A percentile compares a stretch with the other conserved stretches of the same genome.
These are phyloP conservation scores for Hyaloscypha finlandica DNA, from an alignment of 495 filamentous ascomycete genomes.

Conservation along the genomic window DNA sequence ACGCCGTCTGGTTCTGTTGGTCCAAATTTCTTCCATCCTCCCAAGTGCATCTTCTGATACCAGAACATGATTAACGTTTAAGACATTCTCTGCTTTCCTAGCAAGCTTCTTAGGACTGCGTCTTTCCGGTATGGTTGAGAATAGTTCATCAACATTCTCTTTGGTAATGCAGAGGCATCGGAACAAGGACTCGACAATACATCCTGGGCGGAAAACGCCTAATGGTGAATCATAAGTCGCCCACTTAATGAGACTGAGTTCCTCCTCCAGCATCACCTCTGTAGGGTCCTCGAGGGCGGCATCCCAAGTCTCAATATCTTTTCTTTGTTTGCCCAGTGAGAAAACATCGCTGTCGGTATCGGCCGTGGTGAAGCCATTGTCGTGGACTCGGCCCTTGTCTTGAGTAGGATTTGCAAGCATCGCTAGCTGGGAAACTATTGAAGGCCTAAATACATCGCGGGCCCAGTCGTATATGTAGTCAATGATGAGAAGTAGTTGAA, in stretches of 20 bases:
- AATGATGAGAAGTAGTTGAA: conserved; percentile 20
- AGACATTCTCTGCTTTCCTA: too few relatives aligned
- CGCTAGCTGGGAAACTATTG: conserved; percentile 1
- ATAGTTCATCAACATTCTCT: not conserved
- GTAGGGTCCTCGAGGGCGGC: not conserved
- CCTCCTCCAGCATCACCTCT: not conserved
- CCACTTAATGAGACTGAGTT: not conserved
- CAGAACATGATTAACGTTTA: not conserved
- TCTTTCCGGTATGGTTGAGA: not conserved
- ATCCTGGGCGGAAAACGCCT: not conserved
- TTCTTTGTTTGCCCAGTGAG: not conserved
- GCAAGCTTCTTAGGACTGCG: not conserved
- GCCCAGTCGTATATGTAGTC: conserved; percentile 23
- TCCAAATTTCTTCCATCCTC: not conserved
- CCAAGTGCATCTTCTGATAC: not conserved
- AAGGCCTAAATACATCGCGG: conserved; percentile 10
- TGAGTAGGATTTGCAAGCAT: not conserved
- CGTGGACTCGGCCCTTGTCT: not conserved
- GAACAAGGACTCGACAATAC: not conserved
- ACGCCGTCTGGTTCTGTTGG: not conserved
- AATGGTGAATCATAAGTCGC: not conserved
- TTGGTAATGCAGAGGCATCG: conserved; percentile 2
- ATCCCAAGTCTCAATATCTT: not conserved
- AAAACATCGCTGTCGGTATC: conserved; percentile 5
- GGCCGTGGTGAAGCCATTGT: not conserved